phyloP scores from a whole-genome alignment of 129 eudicot species.

The Flaveria robusta region DNA sequence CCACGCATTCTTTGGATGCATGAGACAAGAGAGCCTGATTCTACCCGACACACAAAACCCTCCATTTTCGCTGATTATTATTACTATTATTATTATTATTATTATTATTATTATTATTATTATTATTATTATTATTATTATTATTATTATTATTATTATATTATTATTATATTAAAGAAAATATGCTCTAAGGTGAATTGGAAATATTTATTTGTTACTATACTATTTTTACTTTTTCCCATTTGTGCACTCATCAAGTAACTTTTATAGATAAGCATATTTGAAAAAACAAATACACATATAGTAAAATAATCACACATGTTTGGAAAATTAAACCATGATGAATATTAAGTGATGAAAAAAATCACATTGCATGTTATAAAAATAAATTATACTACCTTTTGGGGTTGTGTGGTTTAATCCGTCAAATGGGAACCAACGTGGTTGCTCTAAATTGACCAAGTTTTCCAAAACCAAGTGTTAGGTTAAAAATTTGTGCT shows the following conservation, averaged over 20 bases:
- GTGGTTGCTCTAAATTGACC: conserved; percentile 17
- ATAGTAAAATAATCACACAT: conserved; percentile 25
- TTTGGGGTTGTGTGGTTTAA: not conserved
- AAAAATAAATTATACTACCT: conserved; percentile 9
- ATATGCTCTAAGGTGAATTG: no score
- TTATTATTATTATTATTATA: no score
- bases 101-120: no score
- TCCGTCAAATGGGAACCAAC: conserved; percentile 14
- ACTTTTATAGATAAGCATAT: not conserved
- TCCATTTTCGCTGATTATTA: not conserved
- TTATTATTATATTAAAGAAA: no score
- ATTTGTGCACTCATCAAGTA: not conserved
- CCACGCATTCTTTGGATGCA: conserved; percentile 36
- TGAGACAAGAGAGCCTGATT: conserved; percentile 24
- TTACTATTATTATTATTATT: no score
- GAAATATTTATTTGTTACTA: not conserved
- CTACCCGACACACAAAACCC: conserved; percentile 28
- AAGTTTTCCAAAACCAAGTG: conserved; percentile 1
- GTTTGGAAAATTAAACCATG: conserved; percentile 5
- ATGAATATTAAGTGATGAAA: conserved; percentile 6
- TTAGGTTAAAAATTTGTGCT: not conserved
- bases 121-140: no score
- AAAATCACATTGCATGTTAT: conserved; percentile 20
- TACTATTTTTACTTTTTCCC: not conserved
- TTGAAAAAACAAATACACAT: not conserved